Evolutionary conservation across 129 eudicot genomes (phyloP).

Genomic region (Chrysanthemum makinoi): DNA sequence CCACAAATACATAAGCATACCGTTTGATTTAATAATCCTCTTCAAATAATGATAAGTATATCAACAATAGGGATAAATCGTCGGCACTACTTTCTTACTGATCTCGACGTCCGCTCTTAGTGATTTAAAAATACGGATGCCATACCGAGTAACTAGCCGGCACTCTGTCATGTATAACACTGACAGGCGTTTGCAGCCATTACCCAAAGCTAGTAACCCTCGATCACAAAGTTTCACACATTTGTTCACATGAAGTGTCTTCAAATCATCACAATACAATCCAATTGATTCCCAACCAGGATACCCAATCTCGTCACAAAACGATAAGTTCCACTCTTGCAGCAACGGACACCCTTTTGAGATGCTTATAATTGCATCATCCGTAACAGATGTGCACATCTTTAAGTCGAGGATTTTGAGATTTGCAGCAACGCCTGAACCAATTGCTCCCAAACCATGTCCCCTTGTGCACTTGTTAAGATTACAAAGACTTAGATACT

Average conservation of each 20-base stretch:
- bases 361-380: slow-evolving; percentile 37
- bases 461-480: slow-evolving; percentile 39
- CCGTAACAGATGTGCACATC: slow-evolving; percentile 38
- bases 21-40: too few relatives aligned
- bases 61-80: too few relatives aligned
- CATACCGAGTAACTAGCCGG: slow-evolving; percentile 23
- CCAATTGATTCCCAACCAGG: slow-evolving; percentile 55
- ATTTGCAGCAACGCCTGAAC: slow-evolving; percentile 34
- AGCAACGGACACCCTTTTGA: too few relatives aligned
- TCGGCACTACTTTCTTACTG: background rate
- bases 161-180: slow-evolving; percentile 44
- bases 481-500: slow-evolving; percentile 21
- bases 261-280: slow-evolving; percentile 24
- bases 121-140: slow-evolving; percentile 33
- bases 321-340: slow-evolving; percentile 34
- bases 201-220: background rate
- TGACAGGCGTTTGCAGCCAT: slow-evolving; percentile 19
- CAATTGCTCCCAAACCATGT: slow-evolving; percentile 40
- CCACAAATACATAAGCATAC: too few relatives aligned
- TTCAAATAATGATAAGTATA: too few relatives aligned
- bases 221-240: slow-evolving; percentile 50
- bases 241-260: slow-evolving; percentile 56
- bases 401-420: slow-evolving; percentile 45
- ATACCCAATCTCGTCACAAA: slow-evolving; percentile 44
- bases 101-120: slow-evolving; percentile 45